Evolutionary conservation across 148 eudicot species (phyloP).

Genomic region (Talinum fruticosum): DNA sequence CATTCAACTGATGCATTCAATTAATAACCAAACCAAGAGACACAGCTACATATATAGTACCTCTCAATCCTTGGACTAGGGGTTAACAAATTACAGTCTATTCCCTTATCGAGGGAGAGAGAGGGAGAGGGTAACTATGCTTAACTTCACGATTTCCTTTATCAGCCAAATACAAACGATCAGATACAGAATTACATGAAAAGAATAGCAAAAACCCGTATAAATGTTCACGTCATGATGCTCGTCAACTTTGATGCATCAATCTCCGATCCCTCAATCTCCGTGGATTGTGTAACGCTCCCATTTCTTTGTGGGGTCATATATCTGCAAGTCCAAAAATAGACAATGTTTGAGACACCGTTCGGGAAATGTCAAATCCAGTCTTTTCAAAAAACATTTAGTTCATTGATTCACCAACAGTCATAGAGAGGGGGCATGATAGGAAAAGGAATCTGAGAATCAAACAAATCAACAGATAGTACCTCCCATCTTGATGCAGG

Average conservation of each 20-base stretch:
- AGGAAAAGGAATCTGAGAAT: neutral
- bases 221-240: neutral
- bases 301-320: slow-evolving; percentile 92
- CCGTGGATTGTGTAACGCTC: slow-evolving; percentile 96
- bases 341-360: neutral
- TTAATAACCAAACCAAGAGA: neutral
- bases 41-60: neutral
- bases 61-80: neutral
- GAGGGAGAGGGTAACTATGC: neutral
- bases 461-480: slow-evolving; percentile 5
- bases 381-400: neutral
- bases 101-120: neutral
- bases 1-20: neutral
- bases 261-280: slow-evolving; percentile 68
- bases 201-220: neutral
- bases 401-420: neutral
- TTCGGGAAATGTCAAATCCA: too few relatives aligned
- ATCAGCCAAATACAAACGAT: neutral
- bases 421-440: neutral
- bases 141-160: neutral
- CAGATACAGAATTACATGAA: slow-evolving; percentile 11
- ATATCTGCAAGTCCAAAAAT: slow-evolving; percentile 52
- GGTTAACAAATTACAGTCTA: neutral
- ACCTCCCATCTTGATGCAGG: slow-evolving; percentile 99
- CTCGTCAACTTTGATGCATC: slow-evolving; percentile 17